phyloP scores from a whole-genome alignment of 1,139 yeast species.

The Insectozyma bohioensis region DNA sequence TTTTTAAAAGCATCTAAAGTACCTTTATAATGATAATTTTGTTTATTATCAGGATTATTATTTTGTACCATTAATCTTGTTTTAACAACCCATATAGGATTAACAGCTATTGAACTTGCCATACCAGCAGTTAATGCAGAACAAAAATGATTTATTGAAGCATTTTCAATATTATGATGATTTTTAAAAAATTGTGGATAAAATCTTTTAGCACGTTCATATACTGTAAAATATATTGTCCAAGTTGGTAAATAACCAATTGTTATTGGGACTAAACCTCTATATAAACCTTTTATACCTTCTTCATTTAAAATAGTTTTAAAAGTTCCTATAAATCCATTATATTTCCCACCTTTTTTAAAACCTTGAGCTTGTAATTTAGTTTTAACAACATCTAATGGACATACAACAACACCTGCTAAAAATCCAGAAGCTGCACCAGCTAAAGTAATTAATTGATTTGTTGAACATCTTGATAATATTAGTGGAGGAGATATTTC shows the following conservation, averaged over 20 bases:
- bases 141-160: slow-evolving; percentile 62
- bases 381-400: slow-evolving; percentile 48
- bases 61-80: slow-evolving; percentile 91
- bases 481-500: slow-evolving; percentile 23
- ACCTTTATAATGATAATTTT: slow-evolving; percentile 53
- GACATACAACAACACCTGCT: slow-evolving; percentile 49
- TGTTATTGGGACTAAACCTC: slow-evolving; percentile 89
- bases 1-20: slow-evolving; percentile 80
- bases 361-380: slow-evolving; percentile 45
- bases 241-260: slow-evolving; percentile 96
- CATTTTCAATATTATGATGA: slow-evolving; percentile 35
- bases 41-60: slow-evolving; percentile 11
- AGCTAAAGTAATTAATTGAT: slow-evolving; percentile 41
- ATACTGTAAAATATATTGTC: slow-evolving; percentile 92
- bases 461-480: slow-evolving; percentile 25
- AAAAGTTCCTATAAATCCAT: slow-evolving; percentile 63
- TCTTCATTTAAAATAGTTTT: slow-evolving; percentile 68
- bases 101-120: slow-evolving; percentile 80
- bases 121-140: slow-evolving; percentile 92
- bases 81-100: slow-evolving; percentile 97
- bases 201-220: slow-evolving; percentile 69
- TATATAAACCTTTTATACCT: slow-evolving; percentile 78
- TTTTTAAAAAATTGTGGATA: slow-evolving; percentile 26
- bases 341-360: slow-evolving; percentile 29
- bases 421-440: slow-evolving; percentile 49